Evolutionary conservation across 345 rosid genomes (phyloP).

Genomic region (Trapa bicornis): DNA sequence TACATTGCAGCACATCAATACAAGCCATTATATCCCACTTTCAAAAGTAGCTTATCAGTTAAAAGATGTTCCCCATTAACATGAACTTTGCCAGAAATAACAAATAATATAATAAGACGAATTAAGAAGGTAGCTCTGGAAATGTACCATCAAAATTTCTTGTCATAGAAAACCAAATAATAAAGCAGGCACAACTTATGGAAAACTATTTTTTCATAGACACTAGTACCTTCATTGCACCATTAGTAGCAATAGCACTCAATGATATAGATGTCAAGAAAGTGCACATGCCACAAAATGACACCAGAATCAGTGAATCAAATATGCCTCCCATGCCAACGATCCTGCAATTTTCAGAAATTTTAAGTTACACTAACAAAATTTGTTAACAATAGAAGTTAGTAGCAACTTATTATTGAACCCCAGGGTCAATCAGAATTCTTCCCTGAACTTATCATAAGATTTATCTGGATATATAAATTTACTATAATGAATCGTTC

Average conservation of each 20-base stretch:
- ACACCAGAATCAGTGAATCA: constrained; percentile 64
- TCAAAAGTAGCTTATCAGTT: neutral
- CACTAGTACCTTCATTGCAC: constrained; percentile 87
- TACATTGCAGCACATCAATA: neutral
- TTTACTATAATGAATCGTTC: neutral
- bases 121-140: neutral
- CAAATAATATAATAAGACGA: neutral
- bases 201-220: neutral
- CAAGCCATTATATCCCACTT: neutral
- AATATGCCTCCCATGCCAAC: constrained; percentile 98
- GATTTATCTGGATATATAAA: neutral
- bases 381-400: neutral
- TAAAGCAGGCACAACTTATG: neutral
- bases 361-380: constrained; percentile 7
- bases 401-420: neutral
- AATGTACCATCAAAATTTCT: neutral
- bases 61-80: neutral
- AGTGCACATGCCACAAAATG: constrained; percentile 87
- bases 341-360: constrained; percentile 55
- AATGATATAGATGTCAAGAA: constrained; percentile 83
- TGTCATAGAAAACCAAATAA: neutral
- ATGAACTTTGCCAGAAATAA: neutral
- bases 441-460: neutral
- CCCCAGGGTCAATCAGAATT: neutral
- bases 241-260: constrained; percentile 99